A percentile compares a stretch with the other conserved stretches of the same genome.
Conservation (phyloP, 2,329 filamentous ascomycete genomes). For the Ceratocystiopsis minuta region DNA sequence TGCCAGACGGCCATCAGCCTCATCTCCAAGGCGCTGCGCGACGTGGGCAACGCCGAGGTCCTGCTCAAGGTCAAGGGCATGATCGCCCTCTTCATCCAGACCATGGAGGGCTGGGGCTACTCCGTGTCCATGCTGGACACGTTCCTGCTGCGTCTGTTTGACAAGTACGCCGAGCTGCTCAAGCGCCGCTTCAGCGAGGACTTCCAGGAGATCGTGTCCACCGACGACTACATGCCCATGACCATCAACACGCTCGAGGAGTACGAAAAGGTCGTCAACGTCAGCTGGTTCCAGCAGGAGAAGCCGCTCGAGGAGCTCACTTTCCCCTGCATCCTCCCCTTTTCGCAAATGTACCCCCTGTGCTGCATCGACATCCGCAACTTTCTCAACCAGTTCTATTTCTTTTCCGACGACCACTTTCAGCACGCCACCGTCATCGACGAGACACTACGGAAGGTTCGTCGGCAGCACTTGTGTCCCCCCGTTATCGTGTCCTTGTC, state of each 20-base stretch:
- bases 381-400: conserved; percentile 95
- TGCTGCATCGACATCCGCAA: conserved; percentile 97
- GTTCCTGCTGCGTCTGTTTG: conserved; percentile 75
- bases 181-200: conserved; percentile 87
- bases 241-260: conserved; percentile 78
- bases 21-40: conserved; percentile 59
- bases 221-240: conserved; percentile 99
- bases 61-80: conserved; percentile 90
- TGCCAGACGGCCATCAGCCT: conserved; percentile 71
- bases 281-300: conserved; percentile 89
- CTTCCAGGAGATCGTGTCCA: conserved; percentile 82
- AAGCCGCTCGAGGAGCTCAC: conserved; percentile 58
- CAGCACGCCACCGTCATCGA: conserved; percentile 81
- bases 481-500: background rate
- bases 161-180: conserved; percentile 81
- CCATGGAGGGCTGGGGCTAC: conserved; percentile 96
- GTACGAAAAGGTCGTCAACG: conserved; percentile 87
- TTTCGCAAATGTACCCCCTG: conserved; percentile 96
- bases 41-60: conserved; percentile 74
- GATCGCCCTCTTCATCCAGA: conserved; percentile 88
- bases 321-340: conserved; percentile 89
- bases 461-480: background rate
- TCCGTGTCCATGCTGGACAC: conserved; percentile 64
- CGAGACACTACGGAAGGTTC: conserved; percentile 63
- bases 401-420: conserved; percentile 93